Evolutionary conservation across 768 basidiomycete species (phyloP), one percentile per base, ranked within the genome.

Genomic region (Rhodotorula graminis): DNA sequence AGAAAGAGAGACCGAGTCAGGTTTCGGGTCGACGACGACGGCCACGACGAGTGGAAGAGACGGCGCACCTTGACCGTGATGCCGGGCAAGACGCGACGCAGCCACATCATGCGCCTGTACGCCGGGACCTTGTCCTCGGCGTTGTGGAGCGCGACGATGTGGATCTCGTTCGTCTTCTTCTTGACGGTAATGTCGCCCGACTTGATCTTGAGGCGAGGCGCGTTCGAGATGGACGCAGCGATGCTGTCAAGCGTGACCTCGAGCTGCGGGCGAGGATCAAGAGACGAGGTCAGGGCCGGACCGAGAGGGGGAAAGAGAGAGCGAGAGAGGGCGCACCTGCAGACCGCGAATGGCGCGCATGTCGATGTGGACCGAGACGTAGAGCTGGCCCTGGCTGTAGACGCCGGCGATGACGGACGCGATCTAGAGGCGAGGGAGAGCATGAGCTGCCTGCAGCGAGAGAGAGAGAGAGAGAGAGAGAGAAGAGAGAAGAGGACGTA

Each of bases 391-490:
- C 14, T 90, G 88, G 27, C 90, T 91, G 93, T 93, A 98, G 46
- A 93, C 92, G 82, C 98, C 95, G 80, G 97, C 96, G 29, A 99
- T 84, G 23, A 95, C 87, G 46, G 91, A 88, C 0, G 96, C 91
- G 77, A 99, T 85, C 93, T 96, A 72, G 3, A 3, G 19, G 7
- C 2, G 25, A 61, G 29, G 58, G 55, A 37, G 10, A 66, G 46
- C 58, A 50, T 55, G 25, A 49, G 46, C 62, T 14, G 18, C 18
- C 93, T 86, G 46, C 31, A 37, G 14, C 10, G 7, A 18, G 37
- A 59, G n/a, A 12, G 64, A 56, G 49, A n/a, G 40, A 14, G 37
- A 9, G 37, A 5, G 37, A 37, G 37, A 37, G 37, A 15, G 67
- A 52, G 60, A n/a, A n/a, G n/a, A n/a, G n/a, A n/a, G n/a, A n/a